Conservation (phyloP, 768 basidiomycete genomes). For the Podaxis mareebaensis region DNA sequence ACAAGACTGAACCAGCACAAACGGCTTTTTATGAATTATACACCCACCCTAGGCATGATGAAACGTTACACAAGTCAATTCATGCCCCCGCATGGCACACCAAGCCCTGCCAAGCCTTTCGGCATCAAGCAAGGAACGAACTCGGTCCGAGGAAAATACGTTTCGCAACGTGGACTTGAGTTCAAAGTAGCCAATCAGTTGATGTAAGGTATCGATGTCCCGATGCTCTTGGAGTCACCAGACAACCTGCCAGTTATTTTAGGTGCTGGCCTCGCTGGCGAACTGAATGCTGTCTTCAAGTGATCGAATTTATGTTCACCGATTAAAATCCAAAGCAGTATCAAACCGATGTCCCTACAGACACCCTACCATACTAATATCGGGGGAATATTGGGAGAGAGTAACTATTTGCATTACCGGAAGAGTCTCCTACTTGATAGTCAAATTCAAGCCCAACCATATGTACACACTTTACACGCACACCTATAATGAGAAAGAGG, state of each 20-base stretch:
- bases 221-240: neutral
- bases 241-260: neutral
- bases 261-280: neutral
- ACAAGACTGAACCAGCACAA: neutral
- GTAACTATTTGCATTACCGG: neutral
- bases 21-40: neutral
- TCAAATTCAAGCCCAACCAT: neutral
- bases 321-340: neutral
- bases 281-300: neutral
- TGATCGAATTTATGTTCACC: neutral
- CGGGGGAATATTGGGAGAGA: neutral
- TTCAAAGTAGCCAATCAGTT: neutral
- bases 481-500: neutral
- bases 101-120: neutral
- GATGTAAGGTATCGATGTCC: neutral
- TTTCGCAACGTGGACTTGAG: neutral
- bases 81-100: neutral
- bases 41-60: too few species aligned
- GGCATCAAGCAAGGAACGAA: neutral
- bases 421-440: neutral
- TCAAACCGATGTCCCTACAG: neutral
- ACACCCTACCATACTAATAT: neutral
- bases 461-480: neutral
- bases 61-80: neutral
- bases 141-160: neutral